Evolutionary conservation across 139 green algal genomes (phyloP).

Genomic region (Micromonas commoda): DNA sequence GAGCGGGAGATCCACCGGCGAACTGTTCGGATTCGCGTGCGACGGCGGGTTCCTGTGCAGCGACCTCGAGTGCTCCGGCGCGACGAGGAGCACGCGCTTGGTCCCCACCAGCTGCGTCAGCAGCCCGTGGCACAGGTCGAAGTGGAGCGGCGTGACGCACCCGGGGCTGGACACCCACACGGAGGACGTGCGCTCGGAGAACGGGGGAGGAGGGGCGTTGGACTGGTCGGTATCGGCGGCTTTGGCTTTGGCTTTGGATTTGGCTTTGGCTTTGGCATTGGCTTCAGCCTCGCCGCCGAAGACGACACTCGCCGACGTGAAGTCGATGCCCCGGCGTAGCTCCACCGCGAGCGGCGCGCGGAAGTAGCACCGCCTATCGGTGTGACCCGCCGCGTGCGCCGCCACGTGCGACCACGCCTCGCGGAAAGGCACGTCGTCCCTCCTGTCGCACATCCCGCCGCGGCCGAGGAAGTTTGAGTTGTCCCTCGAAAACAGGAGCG

Average conservation of each 20-base stretch:
- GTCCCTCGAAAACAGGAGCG: no score
- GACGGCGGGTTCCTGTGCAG: not conserved
- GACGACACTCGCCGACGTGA: not conserved
- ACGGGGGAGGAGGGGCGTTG: not conserved
- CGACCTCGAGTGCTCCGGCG: not conserved
- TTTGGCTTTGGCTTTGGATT: not conserved
- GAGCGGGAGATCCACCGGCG: not conserved
- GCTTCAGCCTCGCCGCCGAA: not conserved
- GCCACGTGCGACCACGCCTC: not conserved
- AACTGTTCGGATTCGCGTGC: not conserved
- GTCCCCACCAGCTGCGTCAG: conserved; percentile 19
- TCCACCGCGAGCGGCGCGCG: not conserved
- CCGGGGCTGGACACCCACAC: conserved; percentile 30
- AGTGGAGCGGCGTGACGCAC: conserved; percentile 36
- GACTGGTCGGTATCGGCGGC: not conserved
- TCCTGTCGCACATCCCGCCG: not conserved
- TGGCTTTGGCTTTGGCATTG: not conserved
- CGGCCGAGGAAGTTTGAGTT: not conserved
- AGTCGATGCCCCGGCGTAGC: not conserved
- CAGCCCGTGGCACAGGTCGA: conserved; percentile 36
- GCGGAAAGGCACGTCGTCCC: not conserved
- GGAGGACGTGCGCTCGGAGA: not conserved
- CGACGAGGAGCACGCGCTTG: conserved; percentile 7
- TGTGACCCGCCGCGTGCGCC: no score
- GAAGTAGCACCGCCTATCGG: not conserved